Evolutionary conservation across 805 yeast species (phyloP).

Genomic region (Torulaspora delbrueckii): DNA sequence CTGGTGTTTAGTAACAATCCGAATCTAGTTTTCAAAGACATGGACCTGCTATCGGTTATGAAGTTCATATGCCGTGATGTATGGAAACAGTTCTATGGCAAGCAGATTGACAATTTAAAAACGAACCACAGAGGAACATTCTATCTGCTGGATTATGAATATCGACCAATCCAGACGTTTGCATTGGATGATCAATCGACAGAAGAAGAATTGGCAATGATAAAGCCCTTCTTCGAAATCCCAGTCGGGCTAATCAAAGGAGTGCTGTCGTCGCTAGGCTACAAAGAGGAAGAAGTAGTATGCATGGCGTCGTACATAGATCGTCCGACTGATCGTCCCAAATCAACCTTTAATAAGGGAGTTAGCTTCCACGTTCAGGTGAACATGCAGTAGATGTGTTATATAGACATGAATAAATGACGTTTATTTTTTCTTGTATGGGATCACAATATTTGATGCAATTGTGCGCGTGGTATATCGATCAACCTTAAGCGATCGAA

Average conservation of each 20-base stretch:
- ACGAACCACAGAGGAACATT: conserved; percentile 75
- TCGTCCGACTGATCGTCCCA: conserved; percentile 20
- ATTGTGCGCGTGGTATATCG: conserved; percentile 2
- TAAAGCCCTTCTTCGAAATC: conserved; percentile 33
- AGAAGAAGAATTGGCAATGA: conserved; percentile 23
- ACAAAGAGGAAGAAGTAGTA: conserved; percentile 22
- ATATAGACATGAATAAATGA: conserved; percentile 2
- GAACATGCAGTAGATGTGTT: conserved; percentile 6
- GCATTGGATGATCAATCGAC: conserved; percentile 19
- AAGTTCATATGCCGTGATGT: conserved; percentile 89
- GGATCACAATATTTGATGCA: conserved; percentile 2
- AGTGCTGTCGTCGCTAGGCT: conserved; percentile 31
- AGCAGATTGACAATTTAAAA: conserved; percentile 86
- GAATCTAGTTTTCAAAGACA: conserved; percentile 43
- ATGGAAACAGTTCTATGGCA: conserved; percentile 75
- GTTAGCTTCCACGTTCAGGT: conserved; percentile 34
- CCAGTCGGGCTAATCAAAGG: conserved; percentile 35
- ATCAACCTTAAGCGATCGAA: conserved; percentile 2
- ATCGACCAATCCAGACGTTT: conserved; percentile 27
- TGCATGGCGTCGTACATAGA: conserved; percentile 31
- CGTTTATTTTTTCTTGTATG: conserved; percentile 12
- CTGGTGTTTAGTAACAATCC: conserved; percentile 45
- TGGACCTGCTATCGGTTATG: conserved; percentile 75
- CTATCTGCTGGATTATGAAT: conserved; percentile 33
- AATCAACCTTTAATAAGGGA: conserved; percentile 24